phyloP scores from a whole-genome alignment of 2,329 filamentous ascomycete genomes.

The Cordyceps tenuipes region DNA sequence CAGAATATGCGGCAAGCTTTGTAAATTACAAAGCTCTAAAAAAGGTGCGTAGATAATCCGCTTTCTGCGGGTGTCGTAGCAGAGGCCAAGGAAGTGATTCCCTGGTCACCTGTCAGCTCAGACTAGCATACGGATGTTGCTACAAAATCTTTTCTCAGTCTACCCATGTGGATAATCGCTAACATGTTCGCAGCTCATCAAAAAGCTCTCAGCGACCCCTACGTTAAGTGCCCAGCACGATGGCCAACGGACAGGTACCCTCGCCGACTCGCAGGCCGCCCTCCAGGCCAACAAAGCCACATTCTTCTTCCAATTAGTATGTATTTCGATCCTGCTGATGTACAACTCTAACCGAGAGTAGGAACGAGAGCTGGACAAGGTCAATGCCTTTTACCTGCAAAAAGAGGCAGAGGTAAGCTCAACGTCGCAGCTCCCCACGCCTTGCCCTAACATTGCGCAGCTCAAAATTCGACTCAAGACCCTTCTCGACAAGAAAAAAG shows the following conservation, averaged over 20 bases:
- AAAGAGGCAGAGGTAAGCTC: slow-evolving; percentile 86
- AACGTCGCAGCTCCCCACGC: background rate
- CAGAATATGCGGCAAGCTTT: slow-evolving; percentile 98
- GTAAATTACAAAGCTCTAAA: slow-evolving; percentile 99
- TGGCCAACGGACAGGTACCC: slow-evolving; percentile 35
- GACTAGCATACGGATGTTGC: background rate
- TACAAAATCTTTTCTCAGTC: background rate
- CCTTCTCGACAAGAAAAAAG: slow-evolving; percentile 88
- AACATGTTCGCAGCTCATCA: slow-evolving; percentile 70
- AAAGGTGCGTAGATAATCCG: slow-evolving; percentile 55
- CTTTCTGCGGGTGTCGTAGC: background rate
- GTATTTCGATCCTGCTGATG: slow-evolving; percentile 21
- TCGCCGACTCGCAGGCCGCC: slow-evolving; percentile 72
- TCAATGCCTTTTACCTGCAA: slow-evolving; percentile 95
- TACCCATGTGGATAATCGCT: background rate
- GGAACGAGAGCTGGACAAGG: slow-evolving; percentile 97
- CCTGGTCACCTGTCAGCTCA: background rate
- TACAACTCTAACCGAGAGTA: slow-evolving; percentile 37
- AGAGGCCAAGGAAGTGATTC: background rate
- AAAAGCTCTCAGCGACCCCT: slow-evolving; percentile 90
- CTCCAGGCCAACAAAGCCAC: slow-evolving; percentile 96
- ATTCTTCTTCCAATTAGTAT: slow-evolving; percentile 95
- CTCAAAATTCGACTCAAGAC: slow-evolving; percentile 90
- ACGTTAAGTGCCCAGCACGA: slow-evolving; percentile 71
- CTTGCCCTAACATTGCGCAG: slow-evolving; percentile 34